Evolutionary conservation across 2,329 filamentous ascomycete genomes (phyloP).

Genomic region (Westerdykella aurantiaca): DNA sequence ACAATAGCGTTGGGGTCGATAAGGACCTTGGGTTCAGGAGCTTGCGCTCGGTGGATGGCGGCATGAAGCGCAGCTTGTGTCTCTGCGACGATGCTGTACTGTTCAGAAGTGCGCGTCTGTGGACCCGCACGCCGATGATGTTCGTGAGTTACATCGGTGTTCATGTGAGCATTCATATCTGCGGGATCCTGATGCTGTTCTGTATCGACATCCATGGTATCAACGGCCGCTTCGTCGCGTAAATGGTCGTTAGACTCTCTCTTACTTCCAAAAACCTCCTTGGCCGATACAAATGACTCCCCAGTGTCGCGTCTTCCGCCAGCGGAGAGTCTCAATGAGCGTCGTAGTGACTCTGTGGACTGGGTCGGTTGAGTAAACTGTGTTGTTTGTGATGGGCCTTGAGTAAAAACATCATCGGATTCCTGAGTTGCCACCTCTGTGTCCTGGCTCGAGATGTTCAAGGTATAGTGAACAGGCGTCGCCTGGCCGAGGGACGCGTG

Average conservation of each 20-base stretch:
- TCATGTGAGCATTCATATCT: constrained; percentile 3
- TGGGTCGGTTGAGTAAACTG: constrained; percentile 33
- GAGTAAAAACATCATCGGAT: constrained; percentile 27
- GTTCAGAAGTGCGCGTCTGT: constrained; percentile 15
- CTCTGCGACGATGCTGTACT: constrained; percentile 29
- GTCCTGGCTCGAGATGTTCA: constrained; percentile 24
- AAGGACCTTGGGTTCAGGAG: constrained; percentile 20
- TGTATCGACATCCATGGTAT: constrained; percentile 28
- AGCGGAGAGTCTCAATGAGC: constrained; percentile 16
- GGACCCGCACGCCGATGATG: not conserved
- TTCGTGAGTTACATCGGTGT: constrained; percentile 12
- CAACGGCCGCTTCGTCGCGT: constrained; percentile 14
- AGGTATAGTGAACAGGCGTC: constrained; percentile 9
- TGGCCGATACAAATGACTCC: constrained; percentile 47
- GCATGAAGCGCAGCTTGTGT: constrained; percentile 29
- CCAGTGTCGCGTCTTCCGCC: constrained; percentile 31
- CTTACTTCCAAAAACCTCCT: constrained; percentile 38
- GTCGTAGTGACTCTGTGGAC: constrained; percentile 23
- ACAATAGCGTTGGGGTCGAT: constrained; percentile 19
- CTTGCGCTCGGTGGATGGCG: constrained; percentile 15
- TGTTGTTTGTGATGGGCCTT: constrained; percentile 13
- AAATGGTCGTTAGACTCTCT: constrained; percentile 24
- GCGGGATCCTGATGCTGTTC: constrained; percentile 3
- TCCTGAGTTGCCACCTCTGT: constrained; percentile 23
- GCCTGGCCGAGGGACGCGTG: constrained; percentile 37